Percentiles rank a stretch among this genome's conserved stretches.
phyloP scores from a whole-genome alignment of 2,329 filamentous ascomycete genomes.

The Keithomyces neogunnii region DNA sequence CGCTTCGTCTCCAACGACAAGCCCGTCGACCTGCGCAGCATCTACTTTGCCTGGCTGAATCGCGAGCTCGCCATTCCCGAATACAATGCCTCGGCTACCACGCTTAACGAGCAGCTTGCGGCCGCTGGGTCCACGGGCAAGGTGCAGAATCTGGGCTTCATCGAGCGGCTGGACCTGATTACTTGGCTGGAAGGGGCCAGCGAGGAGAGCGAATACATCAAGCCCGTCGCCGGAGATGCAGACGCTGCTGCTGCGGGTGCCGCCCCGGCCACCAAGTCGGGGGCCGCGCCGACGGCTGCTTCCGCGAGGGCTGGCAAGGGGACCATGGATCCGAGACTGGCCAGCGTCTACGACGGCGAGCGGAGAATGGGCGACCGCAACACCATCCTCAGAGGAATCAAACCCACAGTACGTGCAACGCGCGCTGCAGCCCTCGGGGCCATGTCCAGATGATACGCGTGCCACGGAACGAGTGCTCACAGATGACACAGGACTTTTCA shows the following conservation, averaged over 20 bases:
- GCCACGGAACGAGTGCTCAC: too few species aligned
- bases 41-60: constrained; percentile 95
- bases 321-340: constrained; percentile 68
- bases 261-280: constrained; percentile 23
- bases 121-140: constrained; percentile 52
- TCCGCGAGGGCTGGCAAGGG: constrained; percentile 51
- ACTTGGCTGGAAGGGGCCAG: constrained; percentile 88
- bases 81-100: constrained; percentile 77
- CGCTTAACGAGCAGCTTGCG: constrained; percentile 69
- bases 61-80: constrained; percentile 83
- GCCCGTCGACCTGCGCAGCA: constrained; percentile 79
- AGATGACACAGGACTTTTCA: constrained; percentile 68
- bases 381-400: constrained; percentile 75
- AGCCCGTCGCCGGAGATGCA: constrained; percentile 62
- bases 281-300: constrained; percentile 33
- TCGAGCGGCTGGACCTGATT: constrained; percentile 83
- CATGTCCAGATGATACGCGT: too few species aligned
- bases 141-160: constrained; percentile 84
- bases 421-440: too few species aligned
- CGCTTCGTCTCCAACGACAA: constrained; percentile 75
- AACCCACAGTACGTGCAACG: constrained; percentile 61
- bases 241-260: constrained; percentile 30
- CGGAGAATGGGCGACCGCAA: constrained; percentile 90
- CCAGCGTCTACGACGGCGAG: constrained; percentile 87
- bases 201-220: constrained; percentile 89